Percentiles rank a stretch among this genome's conserved stretches.
Evolutionary conservation across 352 stramenopile genomes (phyloP).

Genomic region (Blastocystis sp.): DNA sequence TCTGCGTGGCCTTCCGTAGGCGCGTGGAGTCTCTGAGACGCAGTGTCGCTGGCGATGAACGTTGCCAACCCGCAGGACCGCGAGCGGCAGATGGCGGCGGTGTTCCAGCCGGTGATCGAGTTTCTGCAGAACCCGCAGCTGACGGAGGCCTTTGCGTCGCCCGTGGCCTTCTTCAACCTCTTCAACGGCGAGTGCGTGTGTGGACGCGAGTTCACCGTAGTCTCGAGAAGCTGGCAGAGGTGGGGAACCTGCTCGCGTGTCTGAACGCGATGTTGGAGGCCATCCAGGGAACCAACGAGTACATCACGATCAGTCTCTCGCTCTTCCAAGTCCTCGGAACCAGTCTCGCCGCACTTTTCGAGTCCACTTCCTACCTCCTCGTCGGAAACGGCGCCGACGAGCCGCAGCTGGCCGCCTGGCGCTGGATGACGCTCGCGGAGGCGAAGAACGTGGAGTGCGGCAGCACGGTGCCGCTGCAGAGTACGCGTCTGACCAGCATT

Average conservation of each 20-base stretch:
- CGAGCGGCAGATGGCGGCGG: background rate
- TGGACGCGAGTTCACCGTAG: background rate
- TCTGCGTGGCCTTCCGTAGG: constrained; percentile 27
- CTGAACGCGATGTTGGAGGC: constrained; percentile 8
- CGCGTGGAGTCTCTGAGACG: background rate
- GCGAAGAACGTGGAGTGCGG: background rate
- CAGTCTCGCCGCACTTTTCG: background rate
- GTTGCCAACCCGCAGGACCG: background rate
- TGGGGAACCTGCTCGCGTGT: background rate
- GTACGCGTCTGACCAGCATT: constrained; percentile 4
- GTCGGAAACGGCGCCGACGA: background rate
- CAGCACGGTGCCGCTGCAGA: background rate
- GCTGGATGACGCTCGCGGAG: constrained; percentile 1
- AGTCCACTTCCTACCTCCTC: background rate
- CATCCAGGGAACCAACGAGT: constrained; percentile 3
- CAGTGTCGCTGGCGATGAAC: constrained; percentile 27
- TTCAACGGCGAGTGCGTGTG: background rate
- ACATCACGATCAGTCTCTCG: background rate
- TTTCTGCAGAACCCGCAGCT: background rate
- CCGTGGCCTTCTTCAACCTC: background rate
- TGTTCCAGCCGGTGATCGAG: constrained; percentile 29
- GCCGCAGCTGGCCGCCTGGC: background rate
- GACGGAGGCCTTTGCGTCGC: background rate
- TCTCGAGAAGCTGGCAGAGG: background rate
- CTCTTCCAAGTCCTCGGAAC: background rate